These are phyloP conservation scores for Globisporangium uncinulatum DNA, from an alignment of 352 stramenopile species.

Conservation along the genomic window DNA sequence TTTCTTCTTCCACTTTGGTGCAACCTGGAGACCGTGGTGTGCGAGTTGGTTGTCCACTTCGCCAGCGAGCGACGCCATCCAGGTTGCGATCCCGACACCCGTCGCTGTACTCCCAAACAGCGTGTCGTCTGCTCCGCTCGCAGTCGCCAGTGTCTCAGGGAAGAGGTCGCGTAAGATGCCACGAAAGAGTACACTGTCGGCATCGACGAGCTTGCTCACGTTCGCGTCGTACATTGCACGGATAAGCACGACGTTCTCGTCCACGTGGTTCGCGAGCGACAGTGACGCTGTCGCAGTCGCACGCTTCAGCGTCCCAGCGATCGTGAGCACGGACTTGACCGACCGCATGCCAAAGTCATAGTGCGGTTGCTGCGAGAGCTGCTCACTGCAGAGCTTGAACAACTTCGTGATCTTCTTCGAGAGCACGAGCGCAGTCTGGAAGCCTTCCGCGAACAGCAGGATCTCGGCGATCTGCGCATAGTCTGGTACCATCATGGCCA, in stretches of 20 bases:
- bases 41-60: slow-evolving; percentile 76
- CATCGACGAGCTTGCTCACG: slow-evolving; percentile 86
- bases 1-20: slow-evolving; percentile 79
- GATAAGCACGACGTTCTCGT: slow-evolving; percentile 87
- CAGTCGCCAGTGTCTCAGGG: slow-evolving; percentile 28
- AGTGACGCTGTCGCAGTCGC: neutral
- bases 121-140: neutral
- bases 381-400: slow-evolving; percentile 82
- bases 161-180: slow-evolving; percentile 89
- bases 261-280: slow-evolving; percentile 17
- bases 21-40: slow-evolving; percentile 47
- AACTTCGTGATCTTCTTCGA: slow-evolving; percentile 71
- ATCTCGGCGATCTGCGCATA: slow-evolving; percentile 83
- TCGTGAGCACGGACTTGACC: slow-evolving; percentile 76
- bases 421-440: slow-evolving; percentile 54
- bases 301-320: slow-evolving; percentile 69
- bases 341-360: slow-evolving; percentile 89
- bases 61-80: slow-evolving; percentile 55
- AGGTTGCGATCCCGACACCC: slow-evolving; percentile 15
- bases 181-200: slow-evolving; percentile 86
- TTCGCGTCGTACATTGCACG: slow-evolving; percentile 92
- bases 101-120: neutral
- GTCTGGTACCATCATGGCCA: slow-evolving; percentile 89
- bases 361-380: slow-evolving; percentile 78
- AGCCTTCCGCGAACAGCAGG: slow-evolving; percentile 78